A percentile compares a stretch with the other conserved stretches of the same genome.
phyloP scores from a whole-genome alignment of 495 filamentous ascomycete genomes.

The Hypoxylon intermedium region DNA sequence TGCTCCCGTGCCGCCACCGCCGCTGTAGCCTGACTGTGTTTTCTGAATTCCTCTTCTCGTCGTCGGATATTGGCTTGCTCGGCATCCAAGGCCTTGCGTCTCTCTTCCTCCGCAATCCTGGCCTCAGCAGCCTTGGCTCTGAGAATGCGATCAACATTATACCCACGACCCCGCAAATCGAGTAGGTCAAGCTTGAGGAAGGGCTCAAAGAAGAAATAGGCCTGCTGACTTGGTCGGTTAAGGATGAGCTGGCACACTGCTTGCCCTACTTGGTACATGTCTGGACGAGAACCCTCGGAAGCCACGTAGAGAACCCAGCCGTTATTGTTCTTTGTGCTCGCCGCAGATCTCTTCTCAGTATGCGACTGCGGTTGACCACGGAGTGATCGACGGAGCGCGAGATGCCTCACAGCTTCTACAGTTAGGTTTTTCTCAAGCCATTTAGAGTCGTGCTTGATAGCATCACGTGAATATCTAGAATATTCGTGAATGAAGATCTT shows the following conservation, averaged over 20 bases:
- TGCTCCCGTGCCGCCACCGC: constrained; percentile 25
- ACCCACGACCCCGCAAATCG: constrained; percentile 80
- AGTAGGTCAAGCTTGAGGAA: constrained; percentile 79
- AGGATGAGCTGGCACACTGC: constrained; percentile 81
- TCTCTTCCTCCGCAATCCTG: constrained; percentile 80
- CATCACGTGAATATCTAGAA: constrained; percentile 63
- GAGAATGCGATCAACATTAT: constrained; percentile 93
- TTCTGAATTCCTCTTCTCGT: constrained; percentile 62
- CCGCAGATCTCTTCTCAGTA: constrained; percentile 72
- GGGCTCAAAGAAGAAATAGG: constrained; percentile 84
- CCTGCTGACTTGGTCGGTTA: constrained; percentile 81
- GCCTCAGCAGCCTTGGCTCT: constrained; percentile 83
- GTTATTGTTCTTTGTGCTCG: constrained; percentile 46
- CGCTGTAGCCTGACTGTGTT: constrained; percentile 47
- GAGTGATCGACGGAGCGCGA: constrained; percentile 76
- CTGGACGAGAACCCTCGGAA: constrained; percentile 60
- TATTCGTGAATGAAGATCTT: constrained; percentile 86
- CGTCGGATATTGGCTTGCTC: constrained; percentile 72
- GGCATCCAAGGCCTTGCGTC: constrained; percentile 76
- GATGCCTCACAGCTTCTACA: constrained; percentile 76
- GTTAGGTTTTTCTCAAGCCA: constrained; percentile 89
- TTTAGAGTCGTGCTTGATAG: constrained; percentile 78
- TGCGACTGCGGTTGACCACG: constrained; percentile 69
- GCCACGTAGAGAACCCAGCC: constrained; percentile 58
- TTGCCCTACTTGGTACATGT: constrained; percentile 88